phyloP scores from a whole-genome alignment of 371 early-diverging fungal genomes.

The Mortierella sp. region DNA sequence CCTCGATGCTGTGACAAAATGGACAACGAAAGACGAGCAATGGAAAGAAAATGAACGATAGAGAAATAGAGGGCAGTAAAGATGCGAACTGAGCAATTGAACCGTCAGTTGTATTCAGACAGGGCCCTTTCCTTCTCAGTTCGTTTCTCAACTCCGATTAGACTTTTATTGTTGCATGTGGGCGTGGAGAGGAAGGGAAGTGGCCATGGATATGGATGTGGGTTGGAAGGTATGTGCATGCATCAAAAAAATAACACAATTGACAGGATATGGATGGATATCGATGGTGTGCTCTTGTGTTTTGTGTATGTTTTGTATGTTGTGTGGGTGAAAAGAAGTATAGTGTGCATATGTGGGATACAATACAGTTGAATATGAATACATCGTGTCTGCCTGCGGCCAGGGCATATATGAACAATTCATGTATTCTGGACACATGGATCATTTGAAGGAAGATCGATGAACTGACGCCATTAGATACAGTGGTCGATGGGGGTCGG shows the following conservation, averaged over 20 bases:
- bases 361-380: too few relatives aligned
- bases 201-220: background rate
- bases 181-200: background rate
- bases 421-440: too few relatives aligned
- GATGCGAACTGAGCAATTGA: background rate
- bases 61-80: background rate
- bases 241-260: background rate
- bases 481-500: too few relatives aligned
- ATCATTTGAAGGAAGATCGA: too few relatives aligned
- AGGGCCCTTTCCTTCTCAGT: background rate
- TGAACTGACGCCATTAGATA: too few relatives aligned
- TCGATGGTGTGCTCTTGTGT: background rate
- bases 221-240: background rate
- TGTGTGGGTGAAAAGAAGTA: background rate
- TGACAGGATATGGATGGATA: background rate
- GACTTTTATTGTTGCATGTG: too few relatives aligned
- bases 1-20: background rate
- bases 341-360: constrained; percentile 1
- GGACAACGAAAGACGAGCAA: background rate
- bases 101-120: background rate
- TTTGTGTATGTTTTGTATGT: background rate
- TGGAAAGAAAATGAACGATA: background rate
- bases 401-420: too few relatives aligned
- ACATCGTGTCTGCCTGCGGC: too few relatives aligned
- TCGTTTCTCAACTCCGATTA: too few relatives aligned